A percentile compares a stretch with the other conserved stretches of the same genome.
phyloP scores from a whole-genome alignment of 1,284 basidiomycete genomes.

The Tausonia pullulans region DNA sequence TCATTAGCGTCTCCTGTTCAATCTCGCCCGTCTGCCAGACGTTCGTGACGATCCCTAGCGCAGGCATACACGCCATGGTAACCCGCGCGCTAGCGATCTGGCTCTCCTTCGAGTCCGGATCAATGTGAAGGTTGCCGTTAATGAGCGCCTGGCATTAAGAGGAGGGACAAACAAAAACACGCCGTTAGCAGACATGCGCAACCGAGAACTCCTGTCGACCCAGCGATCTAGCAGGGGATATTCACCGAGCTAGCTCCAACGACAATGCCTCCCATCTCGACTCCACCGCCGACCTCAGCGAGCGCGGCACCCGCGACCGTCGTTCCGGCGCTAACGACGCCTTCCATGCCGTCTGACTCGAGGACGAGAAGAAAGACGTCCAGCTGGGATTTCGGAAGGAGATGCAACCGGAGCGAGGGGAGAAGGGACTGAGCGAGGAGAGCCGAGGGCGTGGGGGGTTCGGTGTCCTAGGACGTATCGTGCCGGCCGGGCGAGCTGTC shows the following conservation, averaged over 20 bases:
- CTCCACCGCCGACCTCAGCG: slow-evolving; percentile 30
- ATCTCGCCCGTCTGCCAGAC: slow-evolving; percentile 29
- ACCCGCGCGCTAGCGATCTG: slow-evolving; percentile 48
- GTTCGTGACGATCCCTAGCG: slow-evolving; percentile 72
- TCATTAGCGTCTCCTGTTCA: background rate
- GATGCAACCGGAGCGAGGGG: slow-evolving; percentile 73
- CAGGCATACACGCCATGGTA: slow-evolving; percentile 73
- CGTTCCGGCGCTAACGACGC: slow-evolving; percentile 68
- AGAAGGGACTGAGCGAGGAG: slow-evolving; percentile 77
- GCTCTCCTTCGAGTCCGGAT: slow-evolving; percentile 65
- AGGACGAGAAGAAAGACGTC: slow-evolving; percentile 70
- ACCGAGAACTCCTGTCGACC: too few relatives aligned
- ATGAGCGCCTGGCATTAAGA: slow-evolving; percentile 6
- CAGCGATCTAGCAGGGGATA: background rate
- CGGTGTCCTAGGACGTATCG: slow-evolving; percentile 63
- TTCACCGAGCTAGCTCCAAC: slow-evolving; percentile 26
- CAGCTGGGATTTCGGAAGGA: slow-evolving; percentile 85
- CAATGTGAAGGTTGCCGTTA: slow-evolving; percentile 49
- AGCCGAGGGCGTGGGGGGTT: slow-evolving; percentile 71
- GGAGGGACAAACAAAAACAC: background rate
- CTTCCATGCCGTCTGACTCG: slow-evolving; percentile 77
- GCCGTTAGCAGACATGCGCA: background rate
- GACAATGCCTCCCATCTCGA: slow-evolving; percentile 30
- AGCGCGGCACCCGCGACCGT: slow-evolving; percentile 84
- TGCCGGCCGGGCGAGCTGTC: slow-evolving; percentile 77